Percentiles rank a stretch among this genome's conserved stretches.
Evolutionary conservation across 306 rosid species (phyloP).

Genomic region (Prunus salicina): DNA sequence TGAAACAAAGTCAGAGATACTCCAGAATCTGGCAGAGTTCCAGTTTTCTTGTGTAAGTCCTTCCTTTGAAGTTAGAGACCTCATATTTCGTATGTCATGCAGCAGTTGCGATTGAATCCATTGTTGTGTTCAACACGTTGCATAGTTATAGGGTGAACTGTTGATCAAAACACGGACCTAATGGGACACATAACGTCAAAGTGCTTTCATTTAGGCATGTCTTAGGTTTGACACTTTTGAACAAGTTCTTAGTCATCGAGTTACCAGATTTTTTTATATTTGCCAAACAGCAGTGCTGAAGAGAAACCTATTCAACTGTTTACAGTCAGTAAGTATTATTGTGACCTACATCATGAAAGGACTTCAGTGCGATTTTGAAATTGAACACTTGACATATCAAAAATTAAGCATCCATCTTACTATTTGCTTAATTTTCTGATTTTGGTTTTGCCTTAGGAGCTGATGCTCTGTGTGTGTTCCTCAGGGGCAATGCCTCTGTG

Average conservation of each 20-base stretch:
- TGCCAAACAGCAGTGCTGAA: not conserved
- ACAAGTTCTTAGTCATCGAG: not conserved
- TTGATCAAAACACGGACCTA: not conserved
- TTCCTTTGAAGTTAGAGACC: not conserved
- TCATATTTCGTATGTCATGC: not conserved
- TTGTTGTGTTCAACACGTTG: not conserved
- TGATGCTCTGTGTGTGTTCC: not conserved
- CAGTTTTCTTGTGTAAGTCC: constrained; percentile 95
- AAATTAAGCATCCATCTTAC: too few species aligned
- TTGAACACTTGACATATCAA: too few species aligned
- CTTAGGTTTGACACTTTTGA: not conserved
- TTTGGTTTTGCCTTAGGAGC: not conserved
- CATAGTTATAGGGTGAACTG: not conserved
- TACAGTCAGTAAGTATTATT: too few species aligned
- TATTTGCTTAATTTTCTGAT: too few species aligned
- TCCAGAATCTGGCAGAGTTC: constrained; percentile 90
- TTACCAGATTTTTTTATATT: not conserved
- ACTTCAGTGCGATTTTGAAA: too few species aligned
- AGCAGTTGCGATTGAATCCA: not conserved
- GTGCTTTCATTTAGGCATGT: not conserved
- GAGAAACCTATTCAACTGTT: not conserved
- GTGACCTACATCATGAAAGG: too few species aligned
- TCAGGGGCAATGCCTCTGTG: too few species aligned
- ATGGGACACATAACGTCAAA: not conserved
- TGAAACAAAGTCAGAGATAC: constrained; percentile 85